These are phyloP conservation scores for Magnaporthiopsis poae DNA, from an alignment of 2,329 filamentous ascomycete genomes.

Conservation along the genomic window DNA sequence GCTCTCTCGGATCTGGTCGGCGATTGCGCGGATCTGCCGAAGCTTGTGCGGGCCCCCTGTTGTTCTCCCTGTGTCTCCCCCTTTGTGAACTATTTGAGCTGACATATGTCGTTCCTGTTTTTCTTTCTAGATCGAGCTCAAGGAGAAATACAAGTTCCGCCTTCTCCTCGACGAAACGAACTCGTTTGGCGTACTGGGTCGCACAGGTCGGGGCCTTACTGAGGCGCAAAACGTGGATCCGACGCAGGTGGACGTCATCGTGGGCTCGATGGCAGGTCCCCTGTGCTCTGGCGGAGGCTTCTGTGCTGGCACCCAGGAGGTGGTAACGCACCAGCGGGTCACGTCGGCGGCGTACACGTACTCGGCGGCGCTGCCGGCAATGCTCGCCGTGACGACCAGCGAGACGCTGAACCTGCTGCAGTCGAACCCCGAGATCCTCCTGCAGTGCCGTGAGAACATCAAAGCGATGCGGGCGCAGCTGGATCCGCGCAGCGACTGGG, in stretches of 20 bases:
- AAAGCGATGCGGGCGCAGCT: constrained; percentile 76
- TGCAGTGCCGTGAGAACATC: constrained; percentile 74
- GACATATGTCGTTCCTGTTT: background rate
- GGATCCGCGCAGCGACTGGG: constrained; percentile 88
- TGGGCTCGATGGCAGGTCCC: constrained; percentile 82
- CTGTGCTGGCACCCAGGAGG: constrained; percentile 82
- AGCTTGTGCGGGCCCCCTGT: constrained; percentile 46
- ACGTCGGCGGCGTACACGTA: constrained; percentile 88
- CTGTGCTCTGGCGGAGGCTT: constrained; percentile 91
- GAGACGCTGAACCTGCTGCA: constrained; percentile 82
- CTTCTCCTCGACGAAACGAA: constrained; percentile 95
- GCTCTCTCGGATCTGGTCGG: constrained; percentile 85
- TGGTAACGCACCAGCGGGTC: constrained; percentile 92
- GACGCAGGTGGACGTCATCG: constrained; percentile 89
- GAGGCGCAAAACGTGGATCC: constrained; percentile 96
- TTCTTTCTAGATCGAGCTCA: constrained; percentile 65
- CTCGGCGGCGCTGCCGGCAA: constrained; percentile 85
- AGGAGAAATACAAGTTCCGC: constrained; percentile 94
- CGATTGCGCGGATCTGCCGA: constrained; percentile 74
- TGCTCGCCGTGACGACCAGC: constrained; percentile 89
- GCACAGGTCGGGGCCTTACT: constrained; percentile 82
- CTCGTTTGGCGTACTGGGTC: constrained; percentile 89
- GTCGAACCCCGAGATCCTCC: constrained; percentile 72
- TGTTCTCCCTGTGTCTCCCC: constrained; percentile 1
- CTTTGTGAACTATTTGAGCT: background rate